Evolutionary conservation across 129 eudicot species (phyloP).

Genomic region (Rutidosis leptorrhynchoides): DNA sequence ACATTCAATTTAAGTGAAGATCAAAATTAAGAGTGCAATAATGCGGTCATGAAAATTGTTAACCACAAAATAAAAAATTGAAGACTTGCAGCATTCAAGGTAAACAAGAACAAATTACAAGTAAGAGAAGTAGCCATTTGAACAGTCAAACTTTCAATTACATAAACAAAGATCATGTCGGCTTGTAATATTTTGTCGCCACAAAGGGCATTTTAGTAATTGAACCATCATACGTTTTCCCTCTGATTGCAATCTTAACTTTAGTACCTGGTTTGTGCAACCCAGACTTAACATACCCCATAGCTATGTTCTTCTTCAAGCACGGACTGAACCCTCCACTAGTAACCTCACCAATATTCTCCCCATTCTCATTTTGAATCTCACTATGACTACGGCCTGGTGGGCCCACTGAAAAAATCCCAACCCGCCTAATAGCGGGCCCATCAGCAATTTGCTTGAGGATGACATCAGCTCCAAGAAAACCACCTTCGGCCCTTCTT

Average conservation of each 20-base stretch:
- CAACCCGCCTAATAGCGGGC: slow-evolving; percentile 77
- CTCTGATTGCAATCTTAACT: slow-evolving; percentile 68
- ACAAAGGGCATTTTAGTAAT: slow-evolving; percentile 96
- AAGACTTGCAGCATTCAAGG: slow-evolving; percentile 36
- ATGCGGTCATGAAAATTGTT: no score
- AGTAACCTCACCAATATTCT: slow-evolving; percentile 79
- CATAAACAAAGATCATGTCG: slow-evolving; percentile 39
- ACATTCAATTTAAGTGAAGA: no score
- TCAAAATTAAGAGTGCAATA: no score
- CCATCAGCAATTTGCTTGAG: slow-evolving; percentile 89
- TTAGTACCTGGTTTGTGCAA: slow-evolving; percentile 82
- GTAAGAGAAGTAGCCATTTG: slow-evolving; percentile 24
- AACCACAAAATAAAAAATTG: slow-evolving; percentile 26
- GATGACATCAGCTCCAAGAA: slow-evolving; percentile 91
- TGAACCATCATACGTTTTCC: slow-evolving; percentile 71
- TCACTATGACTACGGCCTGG: slow-evolving; percentile 93
- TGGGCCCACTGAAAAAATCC: slow-evolving; percentile 77
- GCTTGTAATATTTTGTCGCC: slow-evolving; percentile 96
- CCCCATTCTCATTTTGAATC: slow-evolving; percentile 78
- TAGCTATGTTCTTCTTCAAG: slow-evolving; percentile 95
- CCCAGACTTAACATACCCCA: slow-evolving; percentile 98
- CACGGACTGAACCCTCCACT: slow-evolving; percentile 99
- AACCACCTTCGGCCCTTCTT: slow-evolving; percentile 95
- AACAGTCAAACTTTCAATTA: slow-evolving; percentile 11
- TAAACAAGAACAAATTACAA: slow-evolving; percentile 34